Evolutionary conservation across 306 rosid species (phyloP), one percentile per base, ranked within the genome.

Genomic region (Neltuma alba): DNA sequence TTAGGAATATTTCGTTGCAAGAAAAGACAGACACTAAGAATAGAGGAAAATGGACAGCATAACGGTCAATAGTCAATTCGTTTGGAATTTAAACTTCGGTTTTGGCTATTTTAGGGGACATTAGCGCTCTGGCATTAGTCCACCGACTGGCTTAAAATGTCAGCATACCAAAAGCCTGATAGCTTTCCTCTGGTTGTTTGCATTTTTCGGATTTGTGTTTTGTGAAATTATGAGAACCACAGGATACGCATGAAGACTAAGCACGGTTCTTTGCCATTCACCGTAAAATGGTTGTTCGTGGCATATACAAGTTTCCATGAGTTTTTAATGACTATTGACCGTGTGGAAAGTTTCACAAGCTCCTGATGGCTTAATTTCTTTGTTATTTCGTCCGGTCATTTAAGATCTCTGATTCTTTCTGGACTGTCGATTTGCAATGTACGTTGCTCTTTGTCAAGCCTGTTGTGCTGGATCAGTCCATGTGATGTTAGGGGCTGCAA

Each of bases 121-220:
- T 27, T 42, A 0, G 38, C 15, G 34, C 74, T 25, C 37, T 27
- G 36, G 54, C 34, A 10, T n/a, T 67, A n/a, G 10, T 9, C 48
- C 48, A 25, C 31, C 50, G 7, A 16, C 40, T 74, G 13, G 50
- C 34, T 21, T 33, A 45, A 33, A 79, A 71, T 44, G 6, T 31
- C 31, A 57, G 70, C 52, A 21, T 33, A 78, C 68, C 28, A 70
- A 57, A 55, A 42, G 48, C 28, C 15, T 70, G 45, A 33, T 42
- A 41, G 27, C 72, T 33, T 70, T 55, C 68, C 44, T 27, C 61
- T 52, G 47, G 37, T 14, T 74, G 42, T 64, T 60, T 74, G n/a
- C 30, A 27, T 50, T 42, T 42, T 58, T 33, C 16, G n/a, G 66
- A 64, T 41, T 41, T 79, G 63, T 57, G 36, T 55, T 58, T 58